Percentiles rank a stretch among this genome's conserved stretches.
Evolutionary conservation across 257 asterid genomes (phyloP).

Genomic region (Prunella vulgaris): DNA sequence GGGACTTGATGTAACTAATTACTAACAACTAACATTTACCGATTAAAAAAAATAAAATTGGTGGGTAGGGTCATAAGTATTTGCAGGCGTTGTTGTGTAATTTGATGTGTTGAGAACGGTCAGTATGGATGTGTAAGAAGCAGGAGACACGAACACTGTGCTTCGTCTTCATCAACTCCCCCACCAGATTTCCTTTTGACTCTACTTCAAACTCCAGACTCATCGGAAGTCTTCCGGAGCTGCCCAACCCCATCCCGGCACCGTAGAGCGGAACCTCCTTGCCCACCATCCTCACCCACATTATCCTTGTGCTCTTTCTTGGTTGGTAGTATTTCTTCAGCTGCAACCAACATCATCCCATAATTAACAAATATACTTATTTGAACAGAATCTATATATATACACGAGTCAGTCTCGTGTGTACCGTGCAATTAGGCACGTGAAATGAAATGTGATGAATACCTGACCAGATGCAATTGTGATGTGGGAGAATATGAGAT

Average conservation of each 20-base stretch:
- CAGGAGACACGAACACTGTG: constrained; percentile 46
- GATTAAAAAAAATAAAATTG: too few relatives aligned
- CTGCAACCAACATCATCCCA: constrained; percentile 24
- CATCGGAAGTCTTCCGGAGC: constrained; percentile 37
- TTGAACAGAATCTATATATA: too few relatives aligned
- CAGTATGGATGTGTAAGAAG: constrained; percentile 31
- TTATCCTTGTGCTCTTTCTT: constrained; percentile 30
- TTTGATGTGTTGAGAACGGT: constrained; percentile 20
- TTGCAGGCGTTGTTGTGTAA: constrained; percentile 43
- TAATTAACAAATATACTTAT: background rate
- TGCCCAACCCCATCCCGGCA: constrained; percentile 36
- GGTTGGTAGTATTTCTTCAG: constrained; percentile 54
- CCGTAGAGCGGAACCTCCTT: constrained; percentile 59
- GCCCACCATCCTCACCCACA: constrained; percentile 47
- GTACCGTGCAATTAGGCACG: too few relatives aligned
- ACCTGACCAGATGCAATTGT: constrained; percentile 66
- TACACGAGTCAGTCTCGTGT: too few relatives aligned
- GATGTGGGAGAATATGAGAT: constrained; percentile 46
- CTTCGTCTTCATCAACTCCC: constrained; percentile 53
- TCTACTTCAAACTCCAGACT: constrained; percentile 42
- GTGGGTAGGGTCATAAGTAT: constrained; percentile 13
- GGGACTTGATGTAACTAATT: too few relatives aligned
- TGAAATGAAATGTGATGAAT: too few relatives aligned
- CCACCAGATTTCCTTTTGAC: constrained; percentile 41
- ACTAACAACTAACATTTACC: too few relatives aligned